Conservation (phyloP, 371 early-diverging fungal species). For the Gilbertella persicaria region DNA sequence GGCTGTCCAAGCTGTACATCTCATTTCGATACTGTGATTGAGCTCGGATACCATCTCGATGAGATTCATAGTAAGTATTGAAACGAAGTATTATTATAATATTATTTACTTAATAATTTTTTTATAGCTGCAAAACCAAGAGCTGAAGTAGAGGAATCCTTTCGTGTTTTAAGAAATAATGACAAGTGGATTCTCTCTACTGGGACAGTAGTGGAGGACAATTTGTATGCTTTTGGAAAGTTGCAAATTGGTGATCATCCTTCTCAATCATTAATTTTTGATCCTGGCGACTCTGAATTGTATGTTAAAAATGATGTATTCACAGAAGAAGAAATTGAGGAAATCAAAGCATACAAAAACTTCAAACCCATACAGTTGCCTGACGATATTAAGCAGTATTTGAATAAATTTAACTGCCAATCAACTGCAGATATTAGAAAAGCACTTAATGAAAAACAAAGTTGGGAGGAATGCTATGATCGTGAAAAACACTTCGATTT, state of each 20-base stretch:
- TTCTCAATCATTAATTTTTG: conserved; percentile 27
- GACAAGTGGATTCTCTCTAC: conserved; percentile 16
- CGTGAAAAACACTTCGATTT: conserved; percentile 26
- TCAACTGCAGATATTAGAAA: conserved; percentile 24
- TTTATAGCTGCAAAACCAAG: conserved; percentile 15
- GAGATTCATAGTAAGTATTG: conserved; percentile 17
- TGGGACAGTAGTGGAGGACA: conserved; percentile 12
- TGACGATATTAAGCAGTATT: conserved; percentile 21
- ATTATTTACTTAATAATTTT: conserved; percentile 2
- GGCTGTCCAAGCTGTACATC: conserved; percentile 18
- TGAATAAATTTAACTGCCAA: conserved; percentile 25
- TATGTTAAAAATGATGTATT: conserved; percentile 20
- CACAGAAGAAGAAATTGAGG: conserved; percentile 23
- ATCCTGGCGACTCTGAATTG: conserved; percentile 20
- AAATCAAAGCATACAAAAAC: conserved; percentile 13
- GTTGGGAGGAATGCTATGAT: conserved; percentile 22
- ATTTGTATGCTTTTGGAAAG: conserved; percentile 23
- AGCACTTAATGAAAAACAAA: conserved; percentile 23
- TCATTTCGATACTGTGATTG: conserved; percentile 16
- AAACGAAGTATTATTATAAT: conserved; percentile 13
- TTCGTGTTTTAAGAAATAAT: conserved; percentile 4
- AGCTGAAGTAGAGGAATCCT: conserved; percentile 11
- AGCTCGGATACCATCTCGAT: conserved; percentile 17
- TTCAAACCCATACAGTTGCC: conserved; percentile 17
- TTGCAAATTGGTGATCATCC: conserved; percentile 20